Evolutionary conservation across 192 early-diverging fungal species (phyloP).

Genomic region (Coemansia sp.): DNA sequence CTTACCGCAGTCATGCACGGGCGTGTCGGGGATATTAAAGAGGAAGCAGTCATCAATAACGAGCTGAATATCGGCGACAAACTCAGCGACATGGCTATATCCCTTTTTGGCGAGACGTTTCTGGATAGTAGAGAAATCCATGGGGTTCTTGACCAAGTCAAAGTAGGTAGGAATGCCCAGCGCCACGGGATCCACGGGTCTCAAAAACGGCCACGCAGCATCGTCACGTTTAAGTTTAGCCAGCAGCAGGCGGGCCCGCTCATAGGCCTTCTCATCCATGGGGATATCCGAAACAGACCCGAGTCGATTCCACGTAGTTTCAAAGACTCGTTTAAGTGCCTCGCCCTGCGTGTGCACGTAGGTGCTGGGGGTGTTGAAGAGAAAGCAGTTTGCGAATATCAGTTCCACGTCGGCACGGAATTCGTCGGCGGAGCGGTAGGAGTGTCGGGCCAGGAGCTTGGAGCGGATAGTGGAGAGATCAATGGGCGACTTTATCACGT

Average conservation of each 20-base stretch:
- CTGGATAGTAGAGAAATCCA: constrained; percentile 68
- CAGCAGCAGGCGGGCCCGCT: constrained; percentile 16
- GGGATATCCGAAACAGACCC: background rate
- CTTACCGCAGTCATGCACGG: constrained; percentile 55
- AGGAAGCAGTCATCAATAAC: constrained; percentile 69
- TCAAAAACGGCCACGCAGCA: constrained; percentile 42
- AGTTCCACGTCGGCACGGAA: constrained; percentile 57
- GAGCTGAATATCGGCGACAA: constrained; percentile 58
- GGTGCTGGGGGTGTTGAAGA: constrained; percentile 54
- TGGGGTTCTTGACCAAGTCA: constrained; percentile 65
- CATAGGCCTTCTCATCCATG: background rate
- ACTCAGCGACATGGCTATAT: constrained; percentile 54
- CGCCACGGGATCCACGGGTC: constrained; percentile 62
- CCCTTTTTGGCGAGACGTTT: constrained; percentile 52
- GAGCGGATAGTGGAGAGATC: constrained; percentile 64
- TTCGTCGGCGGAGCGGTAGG: constrained; percentile 49
- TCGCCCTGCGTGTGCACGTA: constrained; percentile 55
- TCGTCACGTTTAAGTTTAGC: constrained; percentile 27
- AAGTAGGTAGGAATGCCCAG: constrained; percentile 61
- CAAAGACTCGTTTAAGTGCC: constrained; percentile 51
- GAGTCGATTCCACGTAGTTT: constrained; percentile 27
- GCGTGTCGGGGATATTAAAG: constrained; percentile 56
- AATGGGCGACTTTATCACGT: constrained; percentile 67
- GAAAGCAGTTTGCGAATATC: constrained; percentile 65
- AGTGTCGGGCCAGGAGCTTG: constrained; percentile 51